phyloP scores from a whole-genome alignment of 495 filamentous ascomycete genomes.

The Arthonia radiata region DNA sequence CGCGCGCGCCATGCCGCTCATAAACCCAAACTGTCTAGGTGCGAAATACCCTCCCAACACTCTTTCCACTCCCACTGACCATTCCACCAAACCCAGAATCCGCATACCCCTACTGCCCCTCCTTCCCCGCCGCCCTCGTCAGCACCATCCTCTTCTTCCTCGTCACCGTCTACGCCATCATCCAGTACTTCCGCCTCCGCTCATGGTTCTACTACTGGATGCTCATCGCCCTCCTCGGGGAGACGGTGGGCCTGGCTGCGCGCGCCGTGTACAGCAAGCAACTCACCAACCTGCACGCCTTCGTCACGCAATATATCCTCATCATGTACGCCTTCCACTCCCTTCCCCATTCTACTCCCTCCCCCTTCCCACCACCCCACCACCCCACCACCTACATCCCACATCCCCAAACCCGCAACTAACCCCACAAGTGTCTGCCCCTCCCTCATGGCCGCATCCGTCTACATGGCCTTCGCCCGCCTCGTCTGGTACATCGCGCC shows the following conservation, averaged over 20 bases:
- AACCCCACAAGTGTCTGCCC: conserved; percentile 16
- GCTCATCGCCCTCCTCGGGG: conserved; percentile 19
- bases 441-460: conserved; percentile 15
- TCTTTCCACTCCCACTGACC: too few species aligned
- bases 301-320: conserved; percentile 17
- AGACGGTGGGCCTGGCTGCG: too few species aligned
- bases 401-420: too few species aligned
- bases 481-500: conserved; percentile 21
- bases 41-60: too few species aligned
- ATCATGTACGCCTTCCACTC: conserved; percentile 11
- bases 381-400: too few species aligned
- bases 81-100: too few species aligned
- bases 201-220: conserved; percentile 22
- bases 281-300: conserved; percentile 22
- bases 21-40: too few species aligned
- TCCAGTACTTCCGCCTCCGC: conserved; percentile 18
- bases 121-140: conserved; percentile 10
- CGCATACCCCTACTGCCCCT: conserved; percentile 13
- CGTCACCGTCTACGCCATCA: conserved; percentile 13
- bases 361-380: too few species aligned
- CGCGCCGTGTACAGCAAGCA: too few species aligned
- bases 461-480: conserved; percentile 16
- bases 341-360: conserved; percentile 13
- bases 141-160: conserved; percentile 10
- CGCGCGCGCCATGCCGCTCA: too few species aligned